These are phyloP conservation scores for Zopfia rhizophila DNA, from an alignment of 2,329 filamentous ascomycete species.

Conservation along the genomic window DNA sequence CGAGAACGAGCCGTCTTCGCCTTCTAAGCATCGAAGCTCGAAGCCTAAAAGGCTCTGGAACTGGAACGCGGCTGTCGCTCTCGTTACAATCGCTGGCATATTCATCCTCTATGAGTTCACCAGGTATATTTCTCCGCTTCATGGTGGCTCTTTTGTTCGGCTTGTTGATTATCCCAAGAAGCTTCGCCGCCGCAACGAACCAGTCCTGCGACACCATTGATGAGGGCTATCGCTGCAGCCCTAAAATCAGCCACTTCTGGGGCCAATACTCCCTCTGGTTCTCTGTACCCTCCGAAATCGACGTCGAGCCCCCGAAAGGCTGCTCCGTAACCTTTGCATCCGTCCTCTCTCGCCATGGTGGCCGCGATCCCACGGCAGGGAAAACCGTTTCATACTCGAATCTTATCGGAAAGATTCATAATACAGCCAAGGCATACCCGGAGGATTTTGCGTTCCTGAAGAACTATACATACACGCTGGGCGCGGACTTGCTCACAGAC, in stretches of 20 bases:
- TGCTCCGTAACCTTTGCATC: conserved; percentile 84
- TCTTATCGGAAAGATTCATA: conserved; percentile 74
- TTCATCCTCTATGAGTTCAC: conserved; percentile 36
- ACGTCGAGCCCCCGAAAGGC: conserved; percentile 67
- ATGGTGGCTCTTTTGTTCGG: conserved; percentile 8
- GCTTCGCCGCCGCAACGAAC: conserved; percentile 23
- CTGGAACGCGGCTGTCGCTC: conserved; percentile 21
- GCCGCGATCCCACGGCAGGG: conserved; percentile 77
- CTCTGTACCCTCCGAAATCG: conserved; percentile 74
- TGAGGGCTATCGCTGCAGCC: conserved; percentile 71
- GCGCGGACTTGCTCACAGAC: conserved; percentile 73
- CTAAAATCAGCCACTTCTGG: conserved; percentile 74
- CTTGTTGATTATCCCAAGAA: conserved; percentile 31
- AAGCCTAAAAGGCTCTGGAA: conserved; percentile 19
- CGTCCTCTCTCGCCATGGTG: conserved; percentile 84
- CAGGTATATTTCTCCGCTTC: conserved; percentile 29
- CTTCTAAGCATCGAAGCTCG: conserved; percentile 27
- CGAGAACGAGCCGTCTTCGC: conserved; percentile 37
- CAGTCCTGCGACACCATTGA: conserved; percentile 63
- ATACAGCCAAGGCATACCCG: conserved; percentile 65
- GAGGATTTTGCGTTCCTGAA: conserved; percentile 75
- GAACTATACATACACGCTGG: conserved; percentile 76
- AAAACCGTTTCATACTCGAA: conserved; percentile 73
- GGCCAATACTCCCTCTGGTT: conserved; percentile 91
- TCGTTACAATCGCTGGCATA: conserved; percentile 30